A percentile compares a stretch with the other conserved stretches of the same genome.
These are phyloP conservation scores for Hylodesmum podocarpum DNA, from an alignment of 306 rosid species.

Conservation along the genomic window DNA sequence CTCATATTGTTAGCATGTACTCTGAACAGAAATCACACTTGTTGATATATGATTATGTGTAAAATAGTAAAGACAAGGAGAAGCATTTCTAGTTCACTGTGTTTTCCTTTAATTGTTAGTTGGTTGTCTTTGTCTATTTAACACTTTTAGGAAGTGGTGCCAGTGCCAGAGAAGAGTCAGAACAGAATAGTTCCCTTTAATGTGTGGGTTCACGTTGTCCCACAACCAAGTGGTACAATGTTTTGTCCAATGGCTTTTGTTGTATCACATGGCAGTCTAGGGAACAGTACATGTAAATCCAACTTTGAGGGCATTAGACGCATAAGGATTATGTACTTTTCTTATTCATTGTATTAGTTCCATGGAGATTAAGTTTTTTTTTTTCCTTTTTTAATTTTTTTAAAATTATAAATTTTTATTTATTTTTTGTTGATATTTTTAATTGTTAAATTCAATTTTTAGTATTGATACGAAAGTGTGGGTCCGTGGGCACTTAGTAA, in stretches of 20 bases:
- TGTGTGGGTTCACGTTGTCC: slow-evolving; percentile 11
- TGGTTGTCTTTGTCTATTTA: not conserved
- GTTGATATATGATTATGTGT: too few relatives aligned
- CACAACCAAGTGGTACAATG: not conserved
- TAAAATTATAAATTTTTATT: too few relatives aligned
- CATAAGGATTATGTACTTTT: not conserved
- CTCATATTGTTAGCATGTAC: too few relatives aligned
- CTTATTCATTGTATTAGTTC: not conserved
- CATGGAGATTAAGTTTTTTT: too few relatives aligned
- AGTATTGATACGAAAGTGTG: too few relatives aligned
- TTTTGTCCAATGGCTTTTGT: not conserved
- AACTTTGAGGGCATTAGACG: not conserved
- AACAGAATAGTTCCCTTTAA: slow-evolving; percentile 20
- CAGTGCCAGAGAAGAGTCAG: not conserved
- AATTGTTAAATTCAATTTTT: too few relatives aligned
- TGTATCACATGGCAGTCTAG: not conserved
- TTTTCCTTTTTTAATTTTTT: too few relatives aligned
- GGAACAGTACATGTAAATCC: not conserved
- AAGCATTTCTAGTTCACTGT: not conserved
- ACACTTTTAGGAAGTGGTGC: not conserved
- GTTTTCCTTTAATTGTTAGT: not conserved
- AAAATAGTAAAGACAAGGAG: not conserved
- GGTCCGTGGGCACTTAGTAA: too few relatives aligned
- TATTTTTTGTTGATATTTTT: too few relatives aligned
- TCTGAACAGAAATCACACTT: too few relatives aligned